These are phyloP conservation scores for Lentinus brumalis DNA, from an alignment of 768 basidiomycete species.

Conservation along the genomic window DNA sequence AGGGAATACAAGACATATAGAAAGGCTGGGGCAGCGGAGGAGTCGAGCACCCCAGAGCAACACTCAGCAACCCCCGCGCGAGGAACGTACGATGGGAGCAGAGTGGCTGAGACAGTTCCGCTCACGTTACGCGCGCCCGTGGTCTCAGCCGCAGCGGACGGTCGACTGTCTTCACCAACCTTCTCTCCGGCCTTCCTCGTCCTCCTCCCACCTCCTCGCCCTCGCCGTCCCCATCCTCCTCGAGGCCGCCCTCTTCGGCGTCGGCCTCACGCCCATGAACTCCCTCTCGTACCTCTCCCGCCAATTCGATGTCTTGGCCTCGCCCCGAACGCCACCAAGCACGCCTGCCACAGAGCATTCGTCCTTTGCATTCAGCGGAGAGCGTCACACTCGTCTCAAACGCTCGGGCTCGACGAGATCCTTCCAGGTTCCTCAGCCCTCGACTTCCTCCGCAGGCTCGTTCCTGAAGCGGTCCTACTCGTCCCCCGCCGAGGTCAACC, in stretches of 20 bases:
- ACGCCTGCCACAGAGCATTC: conserved; percentile 48
- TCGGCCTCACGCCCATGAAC: conserved; percentile 58
- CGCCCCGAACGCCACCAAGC: conserved; percentile 59
- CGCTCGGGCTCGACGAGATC: conserved; percentile 64
- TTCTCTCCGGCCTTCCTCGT: conserved; percentile 14
- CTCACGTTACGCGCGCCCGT: conserved; percentile 12
- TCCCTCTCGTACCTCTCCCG: conserved; percentile 80
- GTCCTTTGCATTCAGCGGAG: conserved; percentile 31
- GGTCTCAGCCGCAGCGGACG: not conserved
- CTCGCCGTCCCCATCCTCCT: conserved; percentile 14
- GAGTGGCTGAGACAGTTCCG: conserved; percentile 6
- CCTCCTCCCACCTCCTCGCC: conserved; percentile 6
- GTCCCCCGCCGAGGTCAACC: conserved; percentile 54
- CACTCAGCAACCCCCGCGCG: not conserved
- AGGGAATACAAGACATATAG: not conserved
- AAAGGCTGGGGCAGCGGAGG: not conserved
- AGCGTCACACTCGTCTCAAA: conserved; percentile 27
- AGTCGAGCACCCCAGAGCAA: too few species aligned
- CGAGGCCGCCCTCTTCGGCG: conserved; percentile 22
- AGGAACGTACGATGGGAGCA: not conserved
- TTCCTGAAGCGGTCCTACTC: conserved; percentile 63
- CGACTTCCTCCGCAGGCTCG: conserved; percentile 29
- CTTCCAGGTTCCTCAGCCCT: conserved; percentile 44
- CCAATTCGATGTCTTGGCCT: conserved; percentile 76
- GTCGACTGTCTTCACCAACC: conserved; percentile 11